Evolutionary conservation across 2,329 filamentous ascomycete genomes (phyloP).

Genomic region (Fusarium sp.): DNA sequence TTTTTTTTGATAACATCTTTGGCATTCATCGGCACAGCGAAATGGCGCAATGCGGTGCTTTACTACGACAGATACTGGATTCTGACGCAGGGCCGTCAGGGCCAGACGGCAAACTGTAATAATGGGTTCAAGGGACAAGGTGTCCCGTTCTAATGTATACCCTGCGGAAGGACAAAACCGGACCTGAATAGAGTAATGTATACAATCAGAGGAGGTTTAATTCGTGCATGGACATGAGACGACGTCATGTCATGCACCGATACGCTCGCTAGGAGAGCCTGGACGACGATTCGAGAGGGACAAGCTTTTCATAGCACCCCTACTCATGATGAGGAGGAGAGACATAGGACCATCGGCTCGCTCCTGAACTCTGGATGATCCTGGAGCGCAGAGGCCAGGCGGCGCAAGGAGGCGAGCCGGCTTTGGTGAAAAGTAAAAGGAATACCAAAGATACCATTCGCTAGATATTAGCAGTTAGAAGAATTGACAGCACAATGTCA

Average conservation of each 20-base stretch:
- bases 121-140: conserved; percentile 39
- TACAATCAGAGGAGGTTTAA: conserved; percentile 52
- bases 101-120: conserved; percentile 43
- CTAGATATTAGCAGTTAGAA: conserved; percentile 50
- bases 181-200: conserved; percentile 55
- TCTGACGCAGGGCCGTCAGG: conserved; percentile 46
- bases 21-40: conserved; percentile 56
- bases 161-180: conserved; percentile 37
- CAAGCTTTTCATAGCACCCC: conserved; percentile 21
- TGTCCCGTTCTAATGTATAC: conserved; percentile 46
- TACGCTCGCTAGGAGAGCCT: conserved; percentile 49
- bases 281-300: conserved; percentile 28
- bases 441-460: conserved; percentile 55
- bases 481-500: conserved; percentile 37
- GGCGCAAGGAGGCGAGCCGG: conserved; percentile 36
- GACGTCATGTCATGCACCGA: conserved; percentile 45
- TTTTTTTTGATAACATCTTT: conserved; percentile 50
- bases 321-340: conserved; percentile 38
- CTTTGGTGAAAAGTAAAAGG: conserved; percentile 34
- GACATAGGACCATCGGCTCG: conserved; percentile 23
- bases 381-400: conserved; percentile 35
- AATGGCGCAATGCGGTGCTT: conserved; percentile 51
- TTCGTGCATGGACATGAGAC: conserved; percentile 47
- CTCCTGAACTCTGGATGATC: conserved; percentile 27
- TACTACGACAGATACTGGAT: conserved; percentile 40